Percentiles rank a stretch among this genome's conserved stretches.
Evolutionary conservation across 1,284 basidiomycete genomes (phyloP).

Genomic region (Tausonia pullulans): DNA sequence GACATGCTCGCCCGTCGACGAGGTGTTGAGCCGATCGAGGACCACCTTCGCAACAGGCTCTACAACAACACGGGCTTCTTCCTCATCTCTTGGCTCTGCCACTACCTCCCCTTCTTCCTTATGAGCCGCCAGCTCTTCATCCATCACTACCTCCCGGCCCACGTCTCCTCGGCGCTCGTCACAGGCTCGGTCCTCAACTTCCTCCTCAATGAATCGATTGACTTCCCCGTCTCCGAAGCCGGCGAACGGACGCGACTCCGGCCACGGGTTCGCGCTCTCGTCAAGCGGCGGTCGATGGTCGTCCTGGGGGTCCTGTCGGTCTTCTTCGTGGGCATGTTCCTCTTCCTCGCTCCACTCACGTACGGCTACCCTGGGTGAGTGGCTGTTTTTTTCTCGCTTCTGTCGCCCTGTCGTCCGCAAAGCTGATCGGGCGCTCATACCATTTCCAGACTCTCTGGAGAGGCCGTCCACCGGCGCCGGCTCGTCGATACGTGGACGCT

Average conservation of each 20-base stretch:
- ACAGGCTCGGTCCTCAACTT: conserved; percentile 89
- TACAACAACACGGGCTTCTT: conserved; percentile 96
- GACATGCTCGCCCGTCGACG: conserved; percentile 80
- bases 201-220: conserved; percentile 79
- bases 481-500: no score
- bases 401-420: no score
- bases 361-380: conserved; percentile 83
- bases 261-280: conserved; percentile 55
- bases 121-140: conserved; percentile 96
- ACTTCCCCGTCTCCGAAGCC: conserved; percentile 71
- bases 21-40: conserved; percentile 72
- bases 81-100: conserved; percentile 82
- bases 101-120: conserved; percentile 96
- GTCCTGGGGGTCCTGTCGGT: conserved; percentile 23
- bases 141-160: conserved; percentile 94
- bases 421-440: no score
- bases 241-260: conserved; percentile 51
- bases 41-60: conserved; percentile 74
- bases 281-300: conserved; percentile 55
- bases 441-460: no score
- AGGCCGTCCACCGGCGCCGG: no score
- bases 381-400: neutral
- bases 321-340: conserved; percentile 55
- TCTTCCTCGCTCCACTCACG: conserved; percentile 73
- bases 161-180: conserved; percentile 79